phyloP scores from a whole-genome alignment of 768 basidiomycete species.

The Agrocybe chaxingu region DNA sequence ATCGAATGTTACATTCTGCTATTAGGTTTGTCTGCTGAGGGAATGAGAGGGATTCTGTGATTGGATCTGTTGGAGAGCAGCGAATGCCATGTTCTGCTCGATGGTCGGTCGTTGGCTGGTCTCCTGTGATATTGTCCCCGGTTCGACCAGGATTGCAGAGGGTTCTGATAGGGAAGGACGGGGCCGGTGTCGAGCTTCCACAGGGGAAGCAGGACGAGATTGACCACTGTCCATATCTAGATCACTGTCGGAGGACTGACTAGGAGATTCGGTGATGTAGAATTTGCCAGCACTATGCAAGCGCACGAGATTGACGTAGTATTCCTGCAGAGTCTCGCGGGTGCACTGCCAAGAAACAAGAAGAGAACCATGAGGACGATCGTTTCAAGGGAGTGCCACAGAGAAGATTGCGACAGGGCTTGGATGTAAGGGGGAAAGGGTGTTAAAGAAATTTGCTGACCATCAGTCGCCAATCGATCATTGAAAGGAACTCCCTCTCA shows the following conservation, averaged over 20 bases:
- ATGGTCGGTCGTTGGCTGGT: conserved; percentile 62
- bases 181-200: conserved; percentile 26
- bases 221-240: conserved; percentile 50
- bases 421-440: conserved; percentile 13
- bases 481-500: conserved; percentile 88
- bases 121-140: conserved; percentile 31
- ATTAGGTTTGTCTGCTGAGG: background rate
- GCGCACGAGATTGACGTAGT: conserved; percentile 90
- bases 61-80: conserved; percentile 55
- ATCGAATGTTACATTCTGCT: conserved; percentile 6
- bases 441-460: conserved; percentile 52
- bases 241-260: conserved; percentile 50
- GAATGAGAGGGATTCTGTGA: background rate
- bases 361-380: conserved; percentile 25
- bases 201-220: conserved; percentile 54
- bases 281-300: conserved; percentile 70
- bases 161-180: conserved; percentile 29
- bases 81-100: conserved; percentile 85
- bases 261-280: conserved; percentile 41
- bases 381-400: conserved; percentile 6
- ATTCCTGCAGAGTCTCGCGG: conserved; percentile 85
- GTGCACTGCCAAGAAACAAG: conserved; percentile 63
- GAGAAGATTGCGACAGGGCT: conserved; percentile 6
- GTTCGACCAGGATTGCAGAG: conserved; percentile 42
- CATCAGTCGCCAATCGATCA: conserved; percentile 93